Percentiles rank a stretch among this genome's conserved stretches.
Conservation (phyloP, 148 eudicot species). For the Nepenthes mirabilis region DNA sequence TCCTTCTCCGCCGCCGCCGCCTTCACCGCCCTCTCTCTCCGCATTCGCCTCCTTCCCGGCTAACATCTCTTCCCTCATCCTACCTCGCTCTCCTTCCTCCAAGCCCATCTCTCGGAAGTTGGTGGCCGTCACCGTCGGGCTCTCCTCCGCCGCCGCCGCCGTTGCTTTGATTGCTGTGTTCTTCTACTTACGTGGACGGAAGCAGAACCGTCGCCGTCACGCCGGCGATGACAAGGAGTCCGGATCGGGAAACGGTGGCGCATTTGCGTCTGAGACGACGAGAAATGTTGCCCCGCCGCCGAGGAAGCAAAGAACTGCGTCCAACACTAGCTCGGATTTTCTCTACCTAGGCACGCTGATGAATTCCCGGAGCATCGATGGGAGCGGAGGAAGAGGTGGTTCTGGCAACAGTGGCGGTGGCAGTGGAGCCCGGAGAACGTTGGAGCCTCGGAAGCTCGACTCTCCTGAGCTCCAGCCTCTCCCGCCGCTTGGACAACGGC, state of each 20-base stretch:
- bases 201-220: neutral
- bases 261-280: neutral
- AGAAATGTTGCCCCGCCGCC: constrained; percentile 6
- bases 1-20: constrained; percentile 50
- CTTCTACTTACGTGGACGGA: constrained; percentile 40
- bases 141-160: constrained; percentile 36
- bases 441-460: constrained; percentile 28
- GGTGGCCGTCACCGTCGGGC: constrained; percentile 40
- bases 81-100: constrained; percentile 45
- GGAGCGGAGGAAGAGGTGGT: neutral
- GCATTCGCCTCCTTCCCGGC: constrained; percentile 67
- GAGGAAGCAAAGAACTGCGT: constrained; percentile 31
- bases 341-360: constrained; percentile 67
- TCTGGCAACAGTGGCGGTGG: neutral
- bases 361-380: constrained; percentile 20
- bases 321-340: constrained; percentile 73
- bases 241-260: constrained; percentile 17
- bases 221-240: constrained; percentile 11
- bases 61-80: constrained; percentile 68
- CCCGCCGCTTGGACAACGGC: constrained; percentile 46
- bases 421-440: neutral
- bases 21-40: constrained; percentile 20
- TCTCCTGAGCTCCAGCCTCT: constrained; percentile 94
- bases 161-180: constrained; percentile 39
- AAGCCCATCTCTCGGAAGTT: constrained; percentile 39